Base-by-base conservation (phyloP, 108 stramenopile genomes). In the Phaeodactylum tricornutum region DNA sequence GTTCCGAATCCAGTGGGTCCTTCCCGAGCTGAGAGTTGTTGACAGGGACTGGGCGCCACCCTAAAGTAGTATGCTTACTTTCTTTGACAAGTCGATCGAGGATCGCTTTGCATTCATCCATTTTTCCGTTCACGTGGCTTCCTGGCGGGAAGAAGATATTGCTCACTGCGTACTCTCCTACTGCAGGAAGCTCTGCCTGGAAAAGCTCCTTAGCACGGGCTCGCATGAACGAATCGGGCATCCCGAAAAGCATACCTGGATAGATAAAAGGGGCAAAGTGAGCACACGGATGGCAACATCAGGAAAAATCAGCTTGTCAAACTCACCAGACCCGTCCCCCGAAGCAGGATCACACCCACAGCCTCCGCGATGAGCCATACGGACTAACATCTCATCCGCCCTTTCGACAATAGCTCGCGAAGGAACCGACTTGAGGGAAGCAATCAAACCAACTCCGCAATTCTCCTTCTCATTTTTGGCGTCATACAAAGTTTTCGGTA, bases 361-460 rank as follows among this genome's bases (percentile, higher is more conserved):
- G 20, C 93, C 93, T 28, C 96, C 96, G 43, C 96, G 71, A 77
- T 97, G 96, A 57, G 84, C 69, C 96, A 97, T 97, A 27, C 96
- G 81, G 38, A 97, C 82, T 30, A 97, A 66, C 96, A 97, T 97
- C 66, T 96, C 94, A 70, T 96, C 92, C 15, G 94, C 93, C 57
- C 92, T 89, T 37, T 88, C 77, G 29, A 97, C 92, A 23, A 95
- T 89, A 58, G 72, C 75, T 5, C 96, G 75, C 43, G 72, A 75
- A 0, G 92, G 73, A 40, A 82, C 65, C 16, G 80, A 81, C 52
- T 89, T 84, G 30, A 93, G 59, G 16, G 79, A 81, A 19, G 92
- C 92, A 44, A 93, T 85, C 22, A 93, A 50, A 34, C 92, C 92
- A 15, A 93, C 92, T 52, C 92, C 92, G 37, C 92, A 93, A 53